Conservation (phyloP, 2,329 filamentous ascomycete species). For the Fusarium cicatricum region DNA sequence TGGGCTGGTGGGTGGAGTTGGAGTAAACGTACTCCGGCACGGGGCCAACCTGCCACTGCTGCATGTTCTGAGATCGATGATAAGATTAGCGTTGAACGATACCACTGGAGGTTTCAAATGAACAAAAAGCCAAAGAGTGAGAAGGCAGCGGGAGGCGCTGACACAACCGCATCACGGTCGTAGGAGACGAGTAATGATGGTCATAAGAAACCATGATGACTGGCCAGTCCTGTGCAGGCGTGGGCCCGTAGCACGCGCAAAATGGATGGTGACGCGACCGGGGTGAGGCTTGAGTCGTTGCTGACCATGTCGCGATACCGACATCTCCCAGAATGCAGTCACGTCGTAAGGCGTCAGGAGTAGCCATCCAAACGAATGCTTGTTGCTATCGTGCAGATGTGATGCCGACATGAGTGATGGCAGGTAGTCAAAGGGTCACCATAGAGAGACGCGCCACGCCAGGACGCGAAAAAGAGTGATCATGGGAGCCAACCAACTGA, state of each 20-base stretch:
- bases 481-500: conserved; percentile 17
- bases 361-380: not conserved
- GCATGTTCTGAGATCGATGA: conserved; percentile 58
- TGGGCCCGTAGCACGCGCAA: conserved; percentile 40
- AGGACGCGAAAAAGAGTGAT: conserved; percentile 23
- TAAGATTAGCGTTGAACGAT: conserved; percentile 34
- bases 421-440: not conserved
- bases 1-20: conserved; percentile 61
- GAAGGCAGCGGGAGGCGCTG: conserved; percentile 19
- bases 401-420: not conserved
- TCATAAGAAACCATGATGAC: conserved; percentile 16
- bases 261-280: conserved; percentile 39
- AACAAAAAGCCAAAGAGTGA: conserved; percentile 18
- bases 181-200: conserved; percentile 24
- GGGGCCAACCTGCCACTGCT: conserved; percentile 69
- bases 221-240: conserved; percentile 32
- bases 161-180: conserved; percentile 17
- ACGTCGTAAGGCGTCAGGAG: not conserved
- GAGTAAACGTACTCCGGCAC: conserved; percentile 67
- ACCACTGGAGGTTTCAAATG: conserved; percentile 1
- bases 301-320: conserved; percentile 21
- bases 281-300: conserved; percentile 31
- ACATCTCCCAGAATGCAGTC: not conserved
- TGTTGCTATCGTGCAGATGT: not conserved
- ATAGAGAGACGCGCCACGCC: conserved; percentile 21